A percentile compares a stretch with the other conserved stretches of the same genome.
Evolutionary conservation across 148 eudicot species (phyloP).

Genomic region (Rhododendron mucronatum): DNA sequence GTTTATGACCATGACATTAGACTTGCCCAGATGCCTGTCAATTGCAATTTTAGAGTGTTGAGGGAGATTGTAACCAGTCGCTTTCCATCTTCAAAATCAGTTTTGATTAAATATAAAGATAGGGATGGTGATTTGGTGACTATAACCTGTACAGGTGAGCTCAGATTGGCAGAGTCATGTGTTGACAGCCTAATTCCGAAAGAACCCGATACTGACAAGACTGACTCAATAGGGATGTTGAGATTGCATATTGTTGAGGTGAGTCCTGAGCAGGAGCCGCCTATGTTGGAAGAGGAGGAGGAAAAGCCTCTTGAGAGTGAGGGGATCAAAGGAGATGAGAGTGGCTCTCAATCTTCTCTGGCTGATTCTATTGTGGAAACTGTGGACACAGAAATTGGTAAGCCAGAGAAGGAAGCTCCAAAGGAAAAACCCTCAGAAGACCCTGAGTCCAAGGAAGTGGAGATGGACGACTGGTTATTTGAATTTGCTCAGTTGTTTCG

Average conservation of each 20-base stretch:
- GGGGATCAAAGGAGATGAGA: slow-evolving; percentile 51
- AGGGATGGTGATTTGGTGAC: slow-evolving; percentile 89
- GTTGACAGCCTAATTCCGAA: slow-evolving; percentile 52
- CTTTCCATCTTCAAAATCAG: slow-evolving; percentile 76
- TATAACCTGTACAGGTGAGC: slow-evolving; percentile 70
- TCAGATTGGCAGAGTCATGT: slow-evolving; percentile 69
- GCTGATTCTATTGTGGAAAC: slow-evolving; percentile 56
- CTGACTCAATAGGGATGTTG: slow-evolving; percentile 51
- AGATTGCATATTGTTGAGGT: slow-evolving; percentile 90
- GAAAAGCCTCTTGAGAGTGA: slow-evolving; percentile 54
- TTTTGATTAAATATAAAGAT: slow-evolving; percentile 75
- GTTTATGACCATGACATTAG: slow-evolving; percentile 93
- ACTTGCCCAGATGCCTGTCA: slow-evolving; percentile 81
- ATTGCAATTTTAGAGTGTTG: slow-evolving; percentile 66
- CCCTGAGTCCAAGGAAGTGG: slow-evolving; percentile 72
- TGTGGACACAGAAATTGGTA: slow-evolving; percentile 47
- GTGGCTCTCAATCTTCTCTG: slow-evolving; percentile 54
- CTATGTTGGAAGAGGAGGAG: slow-evolving; percentile 64
- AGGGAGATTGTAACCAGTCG: slow-evolving; percentile 68
- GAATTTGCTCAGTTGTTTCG: slow-evolving; percentile 93
- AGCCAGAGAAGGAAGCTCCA: slow-evolving; percentile 39
- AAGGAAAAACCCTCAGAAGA: slow-evolving; percentile 55
- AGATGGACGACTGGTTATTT: slow-evolving; percentile 94
- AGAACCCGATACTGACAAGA: slow-evolving; percentile 53
- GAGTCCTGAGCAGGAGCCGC: slow-evolving; percentile 86